Conservation (phyloP, 805 yeast genomes). For the Myxozyma nipponensis region DNA sequence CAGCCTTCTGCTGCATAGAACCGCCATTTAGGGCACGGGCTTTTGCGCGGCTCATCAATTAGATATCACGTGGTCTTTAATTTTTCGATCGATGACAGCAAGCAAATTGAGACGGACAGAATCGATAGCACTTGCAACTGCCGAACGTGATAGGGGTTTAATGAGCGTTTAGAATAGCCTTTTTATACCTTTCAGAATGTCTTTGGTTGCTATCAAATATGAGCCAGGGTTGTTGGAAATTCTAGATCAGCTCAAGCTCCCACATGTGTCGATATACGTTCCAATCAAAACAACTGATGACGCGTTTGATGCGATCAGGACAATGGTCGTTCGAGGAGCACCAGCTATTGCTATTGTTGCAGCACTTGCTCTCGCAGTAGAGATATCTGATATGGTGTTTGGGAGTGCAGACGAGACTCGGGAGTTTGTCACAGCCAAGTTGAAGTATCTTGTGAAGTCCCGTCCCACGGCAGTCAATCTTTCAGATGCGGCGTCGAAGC, state of each 20-base stretch:
- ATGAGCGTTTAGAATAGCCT: no score
- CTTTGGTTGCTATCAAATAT: constrained; percentile 26
- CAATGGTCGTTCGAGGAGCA: constrained; percentile 96
- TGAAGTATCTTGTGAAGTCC: constrained; percentile 66
- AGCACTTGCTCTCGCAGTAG: constrained; percentile 76
- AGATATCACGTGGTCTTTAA: no score
- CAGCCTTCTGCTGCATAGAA: no score
- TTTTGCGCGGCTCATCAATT: no score
- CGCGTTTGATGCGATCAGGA: constrained; percentile 77
- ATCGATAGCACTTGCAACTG: no score
- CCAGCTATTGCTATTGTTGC: constrained; percentile 98
- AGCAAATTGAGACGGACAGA: no score
- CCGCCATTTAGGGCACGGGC: no score
- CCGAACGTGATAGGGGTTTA: no score
- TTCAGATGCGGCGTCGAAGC: constrained; percentile 62
- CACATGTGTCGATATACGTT: constrained; percentile 71
- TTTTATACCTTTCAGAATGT: no score
- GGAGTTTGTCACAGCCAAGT: constrained; percentile 43
- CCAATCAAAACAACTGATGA: constrained; percentile 60
- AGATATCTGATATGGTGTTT: constrained; percentile 37
- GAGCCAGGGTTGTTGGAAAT: constrained; percentile 47
- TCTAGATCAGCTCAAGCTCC: constrained; percentile 77
- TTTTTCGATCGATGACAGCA: no score
- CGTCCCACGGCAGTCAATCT: constrained; percentile 96
- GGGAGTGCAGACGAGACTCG: constrained; percentile 26